Base-by-base conservation (phyloP, 2,329 filamentous ascomycete genomes). In the Exutisphaerella laricina region DNA sequence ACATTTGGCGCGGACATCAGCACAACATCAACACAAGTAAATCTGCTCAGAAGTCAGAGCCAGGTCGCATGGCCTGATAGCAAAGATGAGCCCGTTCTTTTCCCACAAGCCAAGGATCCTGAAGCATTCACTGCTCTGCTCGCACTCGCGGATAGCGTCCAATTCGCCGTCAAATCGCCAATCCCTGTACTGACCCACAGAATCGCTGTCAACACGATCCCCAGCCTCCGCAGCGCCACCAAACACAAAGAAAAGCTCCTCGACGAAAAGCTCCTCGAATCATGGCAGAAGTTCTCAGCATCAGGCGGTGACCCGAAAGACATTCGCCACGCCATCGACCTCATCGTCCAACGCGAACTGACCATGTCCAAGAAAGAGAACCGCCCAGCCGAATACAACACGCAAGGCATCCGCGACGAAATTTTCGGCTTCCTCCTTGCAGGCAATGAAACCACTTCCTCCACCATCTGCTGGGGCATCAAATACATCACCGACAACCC, bases 381-480 rank as follows among this genome's bases (percentile, higher is more conserved):
- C 2, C 41, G 56, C 7, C 16, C 41, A 22, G 54, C 59, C 1
- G 18, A 57, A 7, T 58, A 47, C 38, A 20, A 55, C 28, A 46
- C 60, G 53, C 52, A 45, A 50, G 54, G 45, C 3, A 48, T 50
- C 8, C 45, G 40, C 12, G 46, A 54, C 31, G 52, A 66, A 49
- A 43, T 65, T 1, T 63, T 61, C 28, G 62, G 58, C 4, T 63
- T 64, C 43, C 47, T 66, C 3, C 45, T 66, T n/a, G 64, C 66
- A 10, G 71, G 69, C 9, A 66, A 72, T 44, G 70, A 74, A 33
- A 72, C 70, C 0, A 71, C 66, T 1, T 60, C 65, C 7, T 69
- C 64, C 7, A 67, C 67, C 0, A 49, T 71, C 0, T 47, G 50
- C 25, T 71, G 70, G 69, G 60, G 50, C 1, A 29, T 71, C 7